phyloP scores from a whole-genome alignment of 2,329 filamentous ascomycete genomes.

The Trichoderma atroviride region DNA sequence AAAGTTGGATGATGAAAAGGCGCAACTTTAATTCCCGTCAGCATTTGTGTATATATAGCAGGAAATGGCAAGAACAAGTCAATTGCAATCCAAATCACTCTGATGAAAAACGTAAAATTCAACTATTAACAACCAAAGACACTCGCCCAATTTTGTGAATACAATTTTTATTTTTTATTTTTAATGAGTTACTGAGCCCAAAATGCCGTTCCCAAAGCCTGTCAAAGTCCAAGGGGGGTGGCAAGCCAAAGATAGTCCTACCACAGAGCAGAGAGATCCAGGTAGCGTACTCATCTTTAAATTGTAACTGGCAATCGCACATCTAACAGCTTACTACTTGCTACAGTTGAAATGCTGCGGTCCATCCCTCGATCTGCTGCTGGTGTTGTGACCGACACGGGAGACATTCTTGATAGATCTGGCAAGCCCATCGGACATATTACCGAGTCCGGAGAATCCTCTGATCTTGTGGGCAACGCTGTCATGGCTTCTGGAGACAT shows the following conservation, averaged over 20 bases:
- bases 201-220: slow-evolving; percentile 35
- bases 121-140: background rate
- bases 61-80: background rate
- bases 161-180: background rate
- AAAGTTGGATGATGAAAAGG: slow-evolving; percentile 18
- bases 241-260: slow-evolving; percentile 37
- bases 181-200: slow-evolving; percentile 12
- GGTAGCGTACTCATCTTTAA: slow-evolving; percentile 33
- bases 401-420: slow-evolving; percentile 49
- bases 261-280: slow-evolving; percentile 36
- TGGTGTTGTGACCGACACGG: slow-evolving; percentile 48
- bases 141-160: slow-evolving; percentile 9
- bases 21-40: slow-evolving; percentile 12
- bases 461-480: slow-evolving; percentile 47
- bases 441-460: slow-evolving; percentile 43
- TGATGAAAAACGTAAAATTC: background rate
- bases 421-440: slow-evolving; percentile 50
- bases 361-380: slow-evolving; percentile 44
- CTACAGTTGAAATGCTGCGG: slow-evolving; percentile 35
- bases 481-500: slow-evolving; percentile 43
- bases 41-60: background rate
- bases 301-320: background rate
- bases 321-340: background rate
- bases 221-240: slow-evolving; percentile 36
- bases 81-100: background rate